These are phyloP conservation scores for Fusarium brachygibbosum DNA, from an alignment of 2,329 filamentous ascomycete genomes.

Conservation along the genomic window DNA sequence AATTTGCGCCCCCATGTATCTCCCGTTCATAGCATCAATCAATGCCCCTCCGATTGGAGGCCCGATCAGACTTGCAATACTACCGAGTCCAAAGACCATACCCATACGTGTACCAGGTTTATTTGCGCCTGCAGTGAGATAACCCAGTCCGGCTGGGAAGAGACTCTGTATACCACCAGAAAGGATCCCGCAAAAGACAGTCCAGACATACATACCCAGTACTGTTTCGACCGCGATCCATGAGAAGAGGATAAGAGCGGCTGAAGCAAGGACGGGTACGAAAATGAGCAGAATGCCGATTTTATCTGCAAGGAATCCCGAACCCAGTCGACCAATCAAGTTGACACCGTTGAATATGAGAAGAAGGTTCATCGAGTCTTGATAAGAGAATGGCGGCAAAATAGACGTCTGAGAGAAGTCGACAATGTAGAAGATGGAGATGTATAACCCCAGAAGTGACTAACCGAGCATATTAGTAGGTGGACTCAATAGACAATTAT, in stretches of 20 bases:
- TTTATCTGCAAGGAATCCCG: not conserved
- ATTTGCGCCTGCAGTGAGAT: not conserved
- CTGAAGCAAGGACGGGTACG: not conserved
- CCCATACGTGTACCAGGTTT: conserved; percentile 1
- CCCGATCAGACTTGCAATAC: not conserved
- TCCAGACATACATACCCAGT: not conserved
- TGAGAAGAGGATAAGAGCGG: not conserved
- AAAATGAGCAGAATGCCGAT: not conserved
- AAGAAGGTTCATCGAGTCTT: not conserved
- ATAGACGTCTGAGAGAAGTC: not conserved
- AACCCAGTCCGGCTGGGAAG: not conserved
- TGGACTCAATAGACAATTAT: too few relatives aligned
- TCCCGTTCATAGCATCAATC: not conserved
- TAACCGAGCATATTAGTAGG: not conserved
- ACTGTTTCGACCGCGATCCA: not conserved
- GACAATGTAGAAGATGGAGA: conserved; percentile 4
- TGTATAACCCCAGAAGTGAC: not conserved
- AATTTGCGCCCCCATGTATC: not conserved
- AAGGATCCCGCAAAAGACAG: not conserved
- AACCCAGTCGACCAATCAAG: not conserved
- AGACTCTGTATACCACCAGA: not conserved
- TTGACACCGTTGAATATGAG: not conserved
- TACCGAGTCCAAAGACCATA: conserved; percentile 1
- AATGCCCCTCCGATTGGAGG: not conserved
- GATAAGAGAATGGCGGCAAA: not conserved